Conservation (phyloP, 2,329 filamentous ascomycete genomes). For the Diaporthe sp. region DNA sequence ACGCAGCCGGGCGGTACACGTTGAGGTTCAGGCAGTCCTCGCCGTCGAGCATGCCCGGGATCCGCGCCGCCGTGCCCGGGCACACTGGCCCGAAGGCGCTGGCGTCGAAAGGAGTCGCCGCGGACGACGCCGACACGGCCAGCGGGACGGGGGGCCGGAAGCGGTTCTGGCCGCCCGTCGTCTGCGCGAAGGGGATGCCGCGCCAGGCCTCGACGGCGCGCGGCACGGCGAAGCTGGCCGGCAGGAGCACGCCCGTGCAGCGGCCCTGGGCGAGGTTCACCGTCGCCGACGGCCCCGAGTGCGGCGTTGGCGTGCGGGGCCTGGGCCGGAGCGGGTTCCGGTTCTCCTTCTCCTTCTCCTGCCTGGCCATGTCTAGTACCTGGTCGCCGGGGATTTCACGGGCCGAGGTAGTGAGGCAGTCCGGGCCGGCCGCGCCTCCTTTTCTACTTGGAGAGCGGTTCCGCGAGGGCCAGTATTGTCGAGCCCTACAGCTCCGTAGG, state of each 20-base stretch:
- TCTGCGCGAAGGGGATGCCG: slow-evolving; percentile 64
- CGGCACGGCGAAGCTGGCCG: slow-evolving; percentile 50
- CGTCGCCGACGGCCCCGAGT: slow-evolving; percentile 41
- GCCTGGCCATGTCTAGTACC: slow-evolving; percentile 28
- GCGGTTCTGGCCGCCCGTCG: slow-evolving; percentile 57
- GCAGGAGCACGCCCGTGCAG: slow-evolving; percentile 54
- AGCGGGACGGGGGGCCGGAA: slow-evolving; percentile 59
- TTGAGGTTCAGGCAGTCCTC: slow-evolving; percentile 70
- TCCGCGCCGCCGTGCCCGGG: slow-evolving; percentile 51
- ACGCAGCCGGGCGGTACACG: slow-evolving; percentile 59
- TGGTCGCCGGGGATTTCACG: background rate
- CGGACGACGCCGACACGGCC: slow-evolving; percentile 27
- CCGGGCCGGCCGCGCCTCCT: slow-evolving; percentile 14
- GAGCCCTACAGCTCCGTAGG: background rate
- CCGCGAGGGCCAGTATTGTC: background rate
- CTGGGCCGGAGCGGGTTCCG: slow-evolving; percentile 35
- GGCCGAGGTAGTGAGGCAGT: background rate
- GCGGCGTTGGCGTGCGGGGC: slow-evolving; percentile 19
- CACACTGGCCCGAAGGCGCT: slow-evolving; percentile 55
- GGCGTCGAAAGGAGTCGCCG: slow-evolving; percentile 49
- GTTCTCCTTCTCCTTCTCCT: background rate
- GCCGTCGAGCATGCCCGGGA: slow-evolving; percentile 44
- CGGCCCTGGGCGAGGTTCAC: slow-evolving; percentile 55
- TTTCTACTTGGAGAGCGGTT: background rate
- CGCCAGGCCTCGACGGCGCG: slow-evolving; percentile 62